Evolutionary conservation across 176 grass and related monocot species (phyloP), one percentile per base, ranked within the genome.

Genomic region (Juncus effusus): DNA sequence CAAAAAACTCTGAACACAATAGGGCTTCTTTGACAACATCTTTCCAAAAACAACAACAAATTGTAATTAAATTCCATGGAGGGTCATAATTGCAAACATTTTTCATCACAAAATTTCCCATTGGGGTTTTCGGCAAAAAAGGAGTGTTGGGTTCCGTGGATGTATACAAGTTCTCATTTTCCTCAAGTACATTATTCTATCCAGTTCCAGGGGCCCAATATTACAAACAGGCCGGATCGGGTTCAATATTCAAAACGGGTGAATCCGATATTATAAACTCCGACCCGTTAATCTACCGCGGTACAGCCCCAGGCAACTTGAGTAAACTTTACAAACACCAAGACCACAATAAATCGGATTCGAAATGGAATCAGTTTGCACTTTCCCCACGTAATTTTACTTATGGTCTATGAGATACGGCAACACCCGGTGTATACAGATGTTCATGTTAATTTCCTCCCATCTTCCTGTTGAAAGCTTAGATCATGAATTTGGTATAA

Each of bases 391-490:
- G 19, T 28, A 28, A 28, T 28, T 28, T 28, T 16, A n/a, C 9
- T 28, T 50, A n/a, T 14, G 66, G 66, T 55, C 16, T 54, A 70
- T 42, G 2, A 3, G 42, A 13, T 13, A 40, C 7, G 3, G 10
- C 38, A 2, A 59, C 54, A 8, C 50, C 68, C 1, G 42, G 68
- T 72, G 53, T 59, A 47, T 72, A 10, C 10, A 57, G 1, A 5
- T 42, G 3, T 51, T 44, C 12, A 40, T 41, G 42, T 72, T 2
- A 58, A 44, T 58, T 72, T 45, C 68, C 11, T 47, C 68, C 14
- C 50, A 51, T 59, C 68, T 72, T 58, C 68, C 54, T 72, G 39
- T 1, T 19, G 52, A 47, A 47, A 5, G 6, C 4, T 47, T 47
- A 9, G 9, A 47, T 47, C 44, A 47, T 47, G 4, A 9, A n/a